Conservation (phyloP, 768 basidiomycete species). For the Clathrus columnatus region DNA sequence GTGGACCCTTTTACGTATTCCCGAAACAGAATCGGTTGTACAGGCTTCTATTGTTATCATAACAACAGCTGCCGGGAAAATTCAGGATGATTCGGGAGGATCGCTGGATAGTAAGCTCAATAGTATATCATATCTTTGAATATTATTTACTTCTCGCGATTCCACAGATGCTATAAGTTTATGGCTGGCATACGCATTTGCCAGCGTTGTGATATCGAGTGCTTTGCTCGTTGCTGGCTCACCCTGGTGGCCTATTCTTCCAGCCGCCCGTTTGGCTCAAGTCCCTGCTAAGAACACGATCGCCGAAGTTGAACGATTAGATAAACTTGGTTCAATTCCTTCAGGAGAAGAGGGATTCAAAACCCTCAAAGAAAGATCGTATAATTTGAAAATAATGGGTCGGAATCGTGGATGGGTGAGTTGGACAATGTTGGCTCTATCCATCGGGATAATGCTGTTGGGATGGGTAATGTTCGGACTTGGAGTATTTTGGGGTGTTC, state of each 20-base stretch:
- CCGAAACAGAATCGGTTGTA: constrained; percentile 36
- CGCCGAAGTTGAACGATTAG: constrained; percentile 25
- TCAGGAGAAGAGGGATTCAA: constrained; percentile 13
- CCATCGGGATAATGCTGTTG: constrained; percentile 24
- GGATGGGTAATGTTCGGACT: constrained; percentile 36
- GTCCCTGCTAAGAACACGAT: constrained; percentile 24
- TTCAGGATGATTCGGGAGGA: constrained; percentile 27
- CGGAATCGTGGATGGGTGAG: constrained; percentile 9
- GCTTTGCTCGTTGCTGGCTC: constrained; percentile 20
- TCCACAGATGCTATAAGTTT: constrained; percentile 24
- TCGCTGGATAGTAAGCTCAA: constrained; percentile 6
- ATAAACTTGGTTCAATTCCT: neutral
- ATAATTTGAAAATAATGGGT: constrained; percentile 25
- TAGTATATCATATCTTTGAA: no score
- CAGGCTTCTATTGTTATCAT: constrained; percentile 36
- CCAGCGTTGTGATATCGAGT: constrained; percentile 28
- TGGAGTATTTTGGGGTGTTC: constrained; percentile 35
- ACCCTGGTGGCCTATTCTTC: constrained; percentile 17
- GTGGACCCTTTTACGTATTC: no score
- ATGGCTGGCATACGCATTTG: constrained; percentile 33
- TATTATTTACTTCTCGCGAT: no score
- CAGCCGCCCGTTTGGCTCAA: constrained; percentile 32
- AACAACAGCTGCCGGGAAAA: constrained; percentile 33
- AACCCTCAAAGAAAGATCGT: constrained; percentile 20
- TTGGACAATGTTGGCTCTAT: constrained; percentile 18